Evolutionary conservation across 495 filamentous ascomycete species (phyloP), one percentile per base, ranked within the genome.

Genomic region (Penicillium cinerascens): DNA sequence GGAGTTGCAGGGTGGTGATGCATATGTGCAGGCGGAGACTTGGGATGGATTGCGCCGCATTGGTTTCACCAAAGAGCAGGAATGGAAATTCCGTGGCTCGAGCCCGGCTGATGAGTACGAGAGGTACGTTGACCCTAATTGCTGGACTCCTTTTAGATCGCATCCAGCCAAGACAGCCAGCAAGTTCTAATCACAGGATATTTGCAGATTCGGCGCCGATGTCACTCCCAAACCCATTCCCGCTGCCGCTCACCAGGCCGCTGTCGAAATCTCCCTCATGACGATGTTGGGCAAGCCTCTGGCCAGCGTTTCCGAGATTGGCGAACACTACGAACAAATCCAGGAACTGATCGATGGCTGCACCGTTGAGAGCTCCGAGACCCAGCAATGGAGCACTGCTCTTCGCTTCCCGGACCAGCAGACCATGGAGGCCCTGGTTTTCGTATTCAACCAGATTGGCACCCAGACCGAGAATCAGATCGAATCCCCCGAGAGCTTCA

Each of bases 191-290:
- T 51, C 35, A 37, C 55, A 49, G 42, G 44, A 37, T 48, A n/a
- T 2, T 15, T 52, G 20, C 37, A 66, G 60, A 26, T 64, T 51
- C 50, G 59, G 56, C 25, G 27, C 51, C 44, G 46, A 53, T 22
- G 23, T 46, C 25, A 29, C 35, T 10, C 40, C 41, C 36, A 42
- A 52, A 33, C 13, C 51, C 5, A n/a, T 45, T n/a, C 45, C n/a
- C 3, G 15, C 46, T 20, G 73, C 74, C 33, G 67, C 66, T 37
- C 70, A 73, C 48, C 73, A 71, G 18, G 59, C 66, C 5, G 77
- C 73, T 5, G 71, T 86, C 23, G 80, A 85, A 50, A 49, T 77
- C 17, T 65, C 60, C 42, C 38, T 77, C 29, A 58, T 75, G 65
- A 62, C 66, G 20, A 42, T 70, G 20, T 44, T 74, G 25, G 67